phyloP scores from a whole-genome alignment of 2,329 filamentous ascomycete species.

The Xylaria sp. region DNA sequence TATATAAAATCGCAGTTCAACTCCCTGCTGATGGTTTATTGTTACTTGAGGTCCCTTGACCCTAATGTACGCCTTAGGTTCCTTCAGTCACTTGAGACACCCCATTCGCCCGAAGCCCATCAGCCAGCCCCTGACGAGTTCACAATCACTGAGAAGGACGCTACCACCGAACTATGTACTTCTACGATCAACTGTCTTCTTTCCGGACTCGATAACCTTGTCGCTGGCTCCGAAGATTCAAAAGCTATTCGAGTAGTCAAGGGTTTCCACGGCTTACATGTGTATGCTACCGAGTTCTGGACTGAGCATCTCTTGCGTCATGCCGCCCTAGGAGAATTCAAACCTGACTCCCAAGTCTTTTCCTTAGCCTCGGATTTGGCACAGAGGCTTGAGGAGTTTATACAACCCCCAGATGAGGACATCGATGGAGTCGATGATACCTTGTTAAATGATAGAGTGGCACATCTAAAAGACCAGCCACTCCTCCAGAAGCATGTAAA shows the following conservation, averaged over 20 bases:
- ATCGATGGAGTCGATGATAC: not conserved
- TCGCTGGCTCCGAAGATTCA: not conserved
- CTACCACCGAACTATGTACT: constrained; percentile 40
- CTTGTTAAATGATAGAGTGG: constrained; percentile 5
- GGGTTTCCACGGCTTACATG: constrained; percentile 48
- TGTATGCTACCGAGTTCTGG: constrained; percentile 50
- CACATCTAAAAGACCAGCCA: not conserved
- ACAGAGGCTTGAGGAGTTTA: not conserved
- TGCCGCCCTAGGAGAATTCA: not conserved
- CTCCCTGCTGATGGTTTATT: too few relatives aligned
- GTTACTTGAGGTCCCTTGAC: too few relatives aligned
- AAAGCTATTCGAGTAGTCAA: constrained; percentile 40
- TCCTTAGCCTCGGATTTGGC: not conserved
- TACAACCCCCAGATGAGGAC: not conserved
- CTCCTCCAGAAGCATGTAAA: constrained; percentile 16
- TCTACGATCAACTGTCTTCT: constrained; percentile 44
- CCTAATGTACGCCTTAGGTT: constrained; percentile 8
- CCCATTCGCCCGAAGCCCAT: too few relatives aligned
- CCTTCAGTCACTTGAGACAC: constrained; percentile 18
- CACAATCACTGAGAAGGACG: constrained; percentile 25
- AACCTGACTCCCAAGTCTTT: not conserved
- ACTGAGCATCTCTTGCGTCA: constrained; percentile 45
- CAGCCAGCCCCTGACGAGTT: constrained; percentile 1
- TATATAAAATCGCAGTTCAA: not conserved
- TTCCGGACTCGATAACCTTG: constrained; percentile 42